phyloP scores from a whole-genome alignment of 371 early-diverging fungal species.

The Rhizopus arrhizus region DNA sequence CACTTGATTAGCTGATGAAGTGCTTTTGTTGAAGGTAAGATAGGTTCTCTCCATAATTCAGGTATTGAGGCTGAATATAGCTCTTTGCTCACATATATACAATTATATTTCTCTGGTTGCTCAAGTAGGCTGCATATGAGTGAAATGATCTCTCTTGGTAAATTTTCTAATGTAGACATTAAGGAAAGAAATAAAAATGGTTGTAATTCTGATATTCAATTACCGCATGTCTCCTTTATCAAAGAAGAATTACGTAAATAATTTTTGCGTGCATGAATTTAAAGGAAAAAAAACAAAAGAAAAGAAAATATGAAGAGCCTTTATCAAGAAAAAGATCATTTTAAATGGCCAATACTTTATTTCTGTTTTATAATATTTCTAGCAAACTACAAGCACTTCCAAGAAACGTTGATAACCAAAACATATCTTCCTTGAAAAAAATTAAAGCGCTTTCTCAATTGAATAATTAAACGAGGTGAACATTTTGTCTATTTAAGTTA shows the following conservation, averaged over 20 bases:
- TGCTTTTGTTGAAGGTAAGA: not conserved
- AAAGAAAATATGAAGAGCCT: not conserved
- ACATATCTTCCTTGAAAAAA: no score
- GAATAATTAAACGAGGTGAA: no score
- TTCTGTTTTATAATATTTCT: no score
- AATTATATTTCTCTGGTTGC: conserved; percentile 26
- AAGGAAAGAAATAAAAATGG: not conserved
- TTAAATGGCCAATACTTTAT: no score
- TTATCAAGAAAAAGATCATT: not conserved
- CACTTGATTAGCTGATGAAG: conserved; percentile 25
- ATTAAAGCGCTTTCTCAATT: no score
- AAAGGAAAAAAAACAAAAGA: not conserved
- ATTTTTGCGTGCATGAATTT: not conserved
- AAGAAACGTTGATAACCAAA: no score
- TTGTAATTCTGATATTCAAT: not conserved
- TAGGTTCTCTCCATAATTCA: conserved; percentile 32
- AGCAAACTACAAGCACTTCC: no score
- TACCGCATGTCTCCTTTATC: no score
- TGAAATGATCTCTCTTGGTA: conserved; percentile 29
- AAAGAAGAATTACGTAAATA: no score
- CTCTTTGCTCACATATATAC: conserved; percentile 27
- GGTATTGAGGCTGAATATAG: conserved; percentile 28
- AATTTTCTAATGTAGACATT: conserved; percentile 23
- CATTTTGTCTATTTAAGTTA: no score
- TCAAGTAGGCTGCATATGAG: conserved; percentile 27